Conservation (phyloP, 805 yeast species). For the Cyberlindnera misumaiensis region DNA sequence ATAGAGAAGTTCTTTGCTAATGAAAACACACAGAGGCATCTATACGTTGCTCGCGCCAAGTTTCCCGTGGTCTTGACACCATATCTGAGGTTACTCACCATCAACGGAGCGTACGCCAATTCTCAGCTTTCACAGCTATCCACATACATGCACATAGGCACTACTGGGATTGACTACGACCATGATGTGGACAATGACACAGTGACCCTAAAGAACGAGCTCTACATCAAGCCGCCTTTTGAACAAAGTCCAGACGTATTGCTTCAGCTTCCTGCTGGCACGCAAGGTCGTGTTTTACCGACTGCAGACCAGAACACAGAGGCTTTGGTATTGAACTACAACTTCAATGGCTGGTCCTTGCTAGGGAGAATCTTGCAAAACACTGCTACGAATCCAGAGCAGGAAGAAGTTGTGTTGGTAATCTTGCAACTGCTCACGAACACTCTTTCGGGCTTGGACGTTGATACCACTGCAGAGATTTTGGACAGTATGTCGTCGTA, state of each 20-base stretch:
- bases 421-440: slow-evolving; percentile 45
- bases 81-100: slow-evolving; percentile 50
- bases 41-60: slow-evolving; percentile 55
- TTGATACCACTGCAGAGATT: slow-evolving; percentile 34
- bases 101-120: slow-evolving; percentile 62
- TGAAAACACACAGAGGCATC: slow-evolving; percentile 27
- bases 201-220: slow-evolving; percentile 40
- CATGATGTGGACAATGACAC: slow-evolving; percentile 43
- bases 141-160: slow-evolving; percentile 51
- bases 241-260: slow-evolving; percentile 39
- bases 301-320: slow-evolving; percentile 31
- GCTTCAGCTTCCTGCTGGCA: slow-evolving; percentile 43
- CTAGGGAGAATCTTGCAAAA: slow-evolving; percentile 75
- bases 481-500: slow-evolving; percentile 31
- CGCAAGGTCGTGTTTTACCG: slow-evolving; percentile 67
- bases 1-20: slow-evolving; percentile 32
- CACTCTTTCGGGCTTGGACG: slow-evolving; percentile 35
- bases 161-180: slow-evolving; percentile 33
- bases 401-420: slow-evolving; percentile 37
- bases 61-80: slow-evolving; percentile 63
- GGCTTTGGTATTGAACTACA: slow-evolving; percentile 60
- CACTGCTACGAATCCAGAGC: slow-evolving; percentile 28
- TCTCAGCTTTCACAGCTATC: slow-evolving; percentile 51
- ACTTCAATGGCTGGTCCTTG: slow-evolving; percentile 82
- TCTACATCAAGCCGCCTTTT: slow-evolving; percentile 51